Base-by-base conservation (phyloP, 108 stramenopile genomes). In the Chaetoceros muelleri region DNA sequence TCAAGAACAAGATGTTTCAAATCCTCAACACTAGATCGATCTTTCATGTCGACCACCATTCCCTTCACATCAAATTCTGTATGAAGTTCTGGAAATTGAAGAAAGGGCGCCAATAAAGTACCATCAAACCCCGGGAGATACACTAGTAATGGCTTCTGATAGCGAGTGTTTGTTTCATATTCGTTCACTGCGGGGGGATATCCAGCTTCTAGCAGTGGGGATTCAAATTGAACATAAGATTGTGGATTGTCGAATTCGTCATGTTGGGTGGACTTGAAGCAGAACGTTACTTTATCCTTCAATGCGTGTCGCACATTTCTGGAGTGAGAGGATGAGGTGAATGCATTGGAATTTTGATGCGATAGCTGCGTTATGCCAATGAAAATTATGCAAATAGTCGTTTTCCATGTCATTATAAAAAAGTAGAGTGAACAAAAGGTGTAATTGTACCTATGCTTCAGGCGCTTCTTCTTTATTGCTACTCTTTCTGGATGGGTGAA, bases 111-210 rank as follows among this genome's bases (percentile, higher is more conserved):
- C 19, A 93, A 48, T 28, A 71, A 73, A 46, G 85, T 86, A 25
- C 90, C 90, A 59, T 93, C 90, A 72, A 93, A 93, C 21, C 90
- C 90, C 3, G 90, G 90, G 1, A 93, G 72, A 51, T 88, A 93
- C 2, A 93, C 57, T 24, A 93, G 62, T 20, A 93, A 58, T 13
- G 90, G 90, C 49, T 90, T 90, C n/a, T 64, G 27, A 1, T 53
- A 34, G 16, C 55, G 31, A 17, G 50, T 52, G 13, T 49, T 19
- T 3, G 22, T 53, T 55, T 80, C 62, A 46, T 62, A 75, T 46
- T 87, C 85, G 28, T 69, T 24, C 0, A 85, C 85, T 17, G 78
- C 73, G 3, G 77, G 81, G 23, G 79, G 83, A 65, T 87, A 87
- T 5, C 90, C 90, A 58, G 82, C 81, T 40, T 87, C 75, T 23